Base-by-base conservation (phyloP, 768 basidiomycete species). In the Amanita muscaria region DNA sequence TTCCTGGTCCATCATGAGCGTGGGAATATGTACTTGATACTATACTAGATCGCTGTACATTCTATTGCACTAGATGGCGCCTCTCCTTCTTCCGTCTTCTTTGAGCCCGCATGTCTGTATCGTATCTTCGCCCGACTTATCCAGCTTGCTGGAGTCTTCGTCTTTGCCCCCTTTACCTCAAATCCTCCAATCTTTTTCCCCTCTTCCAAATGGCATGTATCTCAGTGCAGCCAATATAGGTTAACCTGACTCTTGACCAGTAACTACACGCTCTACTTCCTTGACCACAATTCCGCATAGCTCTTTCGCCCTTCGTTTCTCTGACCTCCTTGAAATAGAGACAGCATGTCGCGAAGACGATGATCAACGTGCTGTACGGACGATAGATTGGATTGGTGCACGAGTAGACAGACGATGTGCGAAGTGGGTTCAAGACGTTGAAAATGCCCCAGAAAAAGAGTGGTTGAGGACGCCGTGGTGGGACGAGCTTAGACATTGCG, bases 311-410 rank as follows among this genome's bases (percentile, higher is more conserved):
- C 67, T 91, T 16, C 74, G 88, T 41, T 91, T 91, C 64, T 88
- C 88, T 11, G 77, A 84, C 59, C 65, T 91, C 33, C 49, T 55
- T 2, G 82, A 86, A 52, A 76, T 86, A 11, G 88, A 91, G 57
- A 61, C 67, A 14, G 82, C 82, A 11, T 86, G 82, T 51, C 72
- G 72, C 14, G 88, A 91, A 60, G 81, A 83, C 52, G 88, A 89
- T 51, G 82, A 86, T 49, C 64, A 77, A 52, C 83, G 88, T 24
- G 84, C 88, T 0, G 74, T 75, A 18, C 76, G 88, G 37, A 81
- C 77, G n/a, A 72, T 90, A 52, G 88, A 91, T 64, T 91, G 88
- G 88, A 82, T 91, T 51, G 74, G 83, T 29, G 76, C 77, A 9
- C 77, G 88, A 38, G 79, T 90, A 43, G 63, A 68, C 32, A 71